Percentiles rank a stretch among this genome's conserved stretches.
Evolutionary conservation across 352 stramenopile species (phyloP).

Genomic region (Globisporangium alternatum): DNA sequence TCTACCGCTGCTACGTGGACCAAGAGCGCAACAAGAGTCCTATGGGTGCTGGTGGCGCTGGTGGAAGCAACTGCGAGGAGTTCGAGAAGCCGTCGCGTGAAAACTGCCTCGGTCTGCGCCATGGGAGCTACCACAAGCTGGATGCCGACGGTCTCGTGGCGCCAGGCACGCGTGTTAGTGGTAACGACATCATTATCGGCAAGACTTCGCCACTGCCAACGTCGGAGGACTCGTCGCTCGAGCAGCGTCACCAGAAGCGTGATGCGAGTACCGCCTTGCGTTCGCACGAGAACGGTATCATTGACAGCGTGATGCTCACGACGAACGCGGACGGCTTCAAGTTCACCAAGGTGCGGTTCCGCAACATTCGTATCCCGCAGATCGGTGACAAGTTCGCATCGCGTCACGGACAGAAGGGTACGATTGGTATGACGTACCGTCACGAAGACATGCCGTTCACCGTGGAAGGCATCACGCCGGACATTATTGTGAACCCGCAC

Average conservation of each 20-base stretch:
- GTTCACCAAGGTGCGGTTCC: conserved; percentile 97
- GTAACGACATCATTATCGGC: conserved; percentile 98
- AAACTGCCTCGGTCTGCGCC: conserved; percentile 92
- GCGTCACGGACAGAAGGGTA: conserved; percentile 90
- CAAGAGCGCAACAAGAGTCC: conserved; percentile 89
- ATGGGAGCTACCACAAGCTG: conserved; percentile 98
- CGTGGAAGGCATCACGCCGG: conserved; percentile 97
- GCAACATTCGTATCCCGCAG: conserved; percentile 98
- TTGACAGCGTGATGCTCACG: conserved; percentile 99
- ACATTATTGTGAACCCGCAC: conserved; percentile 99
- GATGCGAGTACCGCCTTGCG: conserved; percentile 97
- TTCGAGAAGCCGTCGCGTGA: conserved; percentile 97
- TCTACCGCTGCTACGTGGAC: conserved; percentile 98
- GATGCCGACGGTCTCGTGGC: conserved; percentile 97
- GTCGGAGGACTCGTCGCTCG: conserved; percentile 74
- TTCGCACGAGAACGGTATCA: conserved; percentile 98
- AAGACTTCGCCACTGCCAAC: conserved; percentile 94
- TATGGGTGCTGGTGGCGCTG: conserved; percentile 57
- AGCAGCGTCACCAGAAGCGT: conserved; percentile 94
- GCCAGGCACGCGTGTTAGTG: conserved; percentile 95
- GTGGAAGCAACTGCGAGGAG: conserved; percentile 77
- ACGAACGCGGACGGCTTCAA: conserved; percentile 97
- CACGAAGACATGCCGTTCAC: conserved; percentile 99
- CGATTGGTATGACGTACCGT: conserved; percentile 99
- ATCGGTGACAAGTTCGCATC: conserved; percentile 99